phyloP scores from a whole-genome alignment of 2,329 filamentous ascomycete genomes.

The Chlorencoelia australis region DNA sequence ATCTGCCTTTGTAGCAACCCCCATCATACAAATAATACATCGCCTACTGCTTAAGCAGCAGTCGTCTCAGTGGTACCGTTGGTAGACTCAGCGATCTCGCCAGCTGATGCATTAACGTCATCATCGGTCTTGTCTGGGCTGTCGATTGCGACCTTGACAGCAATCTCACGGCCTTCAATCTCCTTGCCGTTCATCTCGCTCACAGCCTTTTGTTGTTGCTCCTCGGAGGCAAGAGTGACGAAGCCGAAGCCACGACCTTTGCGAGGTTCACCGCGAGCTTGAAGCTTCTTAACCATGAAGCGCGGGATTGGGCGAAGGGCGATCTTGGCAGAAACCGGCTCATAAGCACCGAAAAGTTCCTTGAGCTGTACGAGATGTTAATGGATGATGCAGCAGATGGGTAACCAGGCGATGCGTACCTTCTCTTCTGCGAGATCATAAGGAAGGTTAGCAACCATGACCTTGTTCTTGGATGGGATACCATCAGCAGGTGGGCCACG shows the following conservation, averaged over 20 bases:
- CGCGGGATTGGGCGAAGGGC: constrained; percentile 95
- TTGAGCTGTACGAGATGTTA: constrained; percentile 58
- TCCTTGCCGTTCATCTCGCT: constrained; percentile 99
- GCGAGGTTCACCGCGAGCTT: constrained; percentile 93
- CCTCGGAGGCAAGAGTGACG: constrained; percentile 89
- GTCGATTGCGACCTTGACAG: constrained; percentile 99
- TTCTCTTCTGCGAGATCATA: constrained; percentile 98
- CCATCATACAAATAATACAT: constrained; percentile 24
- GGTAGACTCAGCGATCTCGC: constrained; percentile 43
- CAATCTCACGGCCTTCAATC: constrained; percentile 96
- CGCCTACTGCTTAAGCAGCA: constrained; percentile 28
- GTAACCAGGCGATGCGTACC: constrained; percentile 41
- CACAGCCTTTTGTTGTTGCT: constrained; percentile 95
- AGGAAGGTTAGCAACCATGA: constrained; percentile 99
- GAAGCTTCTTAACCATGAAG: constrained; percentile 99
- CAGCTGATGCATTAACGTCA: constrained; percentile 55
- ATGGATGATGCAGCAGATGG: not conserved
- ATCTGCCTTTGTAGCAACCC: constrained; percentile 9
- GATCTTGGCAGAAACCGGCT: constrained; percentile 93
- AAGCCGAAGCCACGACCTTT: constrained; percentile 99
- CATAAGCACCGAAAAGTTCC: constrained; percentile 89
- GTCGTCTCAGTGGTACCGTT: constrained; percentile 40
- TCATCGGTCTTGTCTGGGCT: constrained; percentile 94
- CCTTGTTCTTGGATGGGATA: constrained; percentile 98
- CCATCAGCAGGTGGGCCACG: constrained; percentile 95